Conservation (phyloP, 495 filamentous ascomycete genomes). For the Pyronema domesticum region DNA sequence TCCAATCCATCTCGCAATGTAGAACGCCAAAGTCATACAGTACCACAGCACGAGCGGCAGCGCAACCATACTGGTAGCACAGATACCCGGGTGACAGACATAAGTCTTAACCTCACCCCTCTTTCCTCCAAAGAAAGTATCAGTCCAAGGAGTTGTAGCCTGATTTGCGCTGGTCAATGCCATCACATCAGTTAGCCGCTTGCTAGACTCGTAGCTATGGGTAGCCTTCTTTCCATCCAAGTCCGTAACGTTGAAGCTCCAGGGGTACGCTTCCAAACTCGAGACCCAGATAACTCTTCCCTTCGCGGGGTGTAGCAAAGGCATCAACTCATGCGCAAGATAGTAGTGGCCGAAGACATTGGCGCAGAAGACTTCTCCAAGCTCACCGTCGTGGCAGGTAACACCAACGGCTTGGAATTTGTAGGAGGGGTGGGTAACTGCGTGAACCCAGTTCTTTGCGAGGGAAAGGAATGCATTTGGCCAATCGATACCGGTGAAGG, state of each 20-base stretch:
- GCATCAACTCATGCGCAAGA: constrained; percentile 59
- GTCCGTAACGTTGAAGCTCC: constrained; percentile 44
- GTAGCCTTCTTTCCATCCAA: constrained; percentile 50
- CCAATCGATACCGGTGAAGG: constrained; percentile 70
- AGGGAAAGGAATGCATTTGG: constrained; percentile 40
- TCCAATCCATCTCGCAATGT: constrained; percentile 56
- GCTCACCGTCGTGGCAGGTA: constrained; percentile 13
- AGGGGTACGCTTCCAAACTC: constrained; percentile 49
- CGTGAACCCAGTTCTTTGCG: constrained; percentile 42
- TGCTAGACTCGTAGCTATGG: constrained; percentile 63
- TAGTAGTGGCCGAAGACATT: constrained; percentile 95
- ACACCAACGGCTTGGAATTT: constrained; percentile 47
- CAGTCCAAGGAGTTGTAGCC: constrained; percentile 38
- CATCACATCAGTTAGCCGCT: constrained; percentile 70
- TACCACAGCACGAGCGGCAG: constrained; percentile 46
- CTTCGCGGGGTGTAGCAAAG: constrained; percentile 40
- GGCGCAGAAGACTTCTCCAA: constrained; percentile 71
- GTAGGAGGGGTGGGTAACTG: constrained; percentile 60
- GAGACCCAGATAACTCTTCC: constrained; percentile 72
- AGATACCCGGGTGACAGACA: constrained; percentile 73
- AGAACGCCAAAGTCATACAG: constrained; percentile 47
- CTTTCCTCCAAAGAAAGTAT: constrained; percentile 25
- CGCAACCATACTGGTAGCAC: constrained; percentile 59
- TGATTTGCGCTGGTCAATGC: constrained; percentile 55
- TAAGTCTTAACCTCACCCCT: constrained; percentile 35